Base-by-base conservation (phyloP, 2,329 filamentous ascomycete species). In the Chaetoscypha palmicola region DNA sequence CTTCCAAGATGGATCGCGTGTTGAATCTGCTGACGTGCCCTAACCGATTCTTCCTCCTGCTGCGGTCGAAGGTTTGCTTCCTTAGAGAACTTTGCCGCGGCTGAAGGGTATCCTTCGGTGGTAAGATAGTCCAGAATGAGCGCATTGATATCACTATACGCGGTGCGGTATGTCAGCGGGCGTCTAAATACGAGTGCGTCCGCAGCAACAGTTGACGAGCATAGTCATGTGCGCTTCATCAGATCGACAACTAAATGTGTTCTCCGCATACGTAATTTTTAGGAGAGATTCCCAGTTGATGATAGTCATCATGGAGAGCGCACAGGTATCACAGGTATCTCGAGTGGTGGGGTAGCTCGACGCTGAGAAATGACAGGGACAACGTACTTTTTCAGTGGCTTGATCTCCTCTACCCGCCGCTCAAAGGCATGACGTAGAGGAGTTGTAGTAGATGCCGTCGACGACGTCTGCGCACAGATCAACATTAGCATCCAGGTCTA, bases 201-300 rank as follows among this genome's bases (percentile, higher is more conserved):
- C 24, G 17, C 23, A n/a, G 19, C 19, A 14, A 24, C 4, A 20
- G 24, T 14, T 33, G 7, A 16, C 20, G 14, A 12, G 16, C 14
- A 24, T 17, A 14, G 19, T 12, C 22, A 23, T 51, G 26, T 54
- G 57, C 56, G 60, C 53, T 61, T 50, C 50, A 67, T 84, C 80
- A 83, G 79, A 81, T 75, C 76, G 69, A 79, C 80, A 85, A 83
- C 79, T 86, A 81, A 86, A 82, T 74, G 70, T 73, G 67, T 81
- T 88, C 81, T 98, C 92, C 83, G 86, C 92, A 98, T 76, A 68
- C 58, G 55, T 65, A 69, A 72, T 68, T 79, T 76, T 86, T 97
- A 87, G 85, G 92, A 98, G 94, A 98, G 92, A 98, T 98, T 98
- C 92, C 92, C 92, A 98, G 95, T 86, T 82, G 59, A 81, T 75